Conservation (phyloP, 2,329 filamentous ascomycete species). For the Trichoderma guizhouense region DNA sequence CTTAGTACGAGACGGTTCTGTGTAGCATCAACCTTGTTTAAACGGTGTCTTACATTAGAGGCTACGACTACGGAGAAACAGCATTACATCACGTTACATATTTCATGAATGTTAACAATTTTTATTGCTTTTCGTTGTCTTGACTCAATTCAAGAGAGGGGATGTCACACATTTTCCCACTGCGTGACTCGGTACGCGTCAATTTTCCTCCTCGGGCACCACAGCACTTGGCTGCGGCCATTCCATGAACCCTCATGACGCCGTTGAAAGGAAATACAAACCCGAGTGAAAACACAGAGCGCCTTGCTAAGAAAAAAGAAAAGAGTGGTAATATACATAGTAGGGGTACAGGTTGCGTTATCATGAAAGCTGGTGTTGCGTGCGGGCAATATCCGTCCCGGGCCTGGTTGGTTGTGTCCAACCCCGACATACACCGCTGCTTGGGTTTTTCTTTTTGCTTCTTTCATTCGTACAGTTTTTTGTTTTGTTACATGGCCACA, state of each 20-base stretch:
- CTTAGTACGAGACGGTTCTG: neutral
- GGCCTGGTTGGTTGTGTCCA: neutral
- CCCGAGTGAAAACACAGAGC: constrained; percentile 29
- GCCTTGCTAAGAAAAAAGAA: constrained; percentile 34
- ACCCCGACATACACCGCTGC: neutral
- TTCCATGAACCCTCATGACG: constrained; percentile 2
- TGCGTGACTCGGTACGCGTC: constrained; percentile 27
- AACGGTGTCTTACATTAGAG: neutral
- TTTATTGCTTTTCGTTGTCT: constrained; percentile 21
- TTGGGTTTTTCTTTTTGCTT: neutral
- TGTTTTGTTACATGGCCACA: constrained; percentile 15
- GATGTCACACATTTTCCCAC: constrained; percentile 33
- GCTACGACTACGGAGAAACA: neutral
- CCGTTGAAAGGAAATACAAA: constrained; percentile 15
- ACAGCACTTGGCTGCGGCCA: constrained; percentile 16
- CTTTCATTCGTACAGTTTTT: neutral
- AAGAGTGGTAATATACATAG: constrained; percentile 32
- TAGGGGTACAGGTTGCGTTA: constrained; percentile 26
- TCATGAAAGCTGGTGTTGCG: constrained; percentile 16
- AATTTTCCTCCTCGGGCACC: constrained; percentile 20
- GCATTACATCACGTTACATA: neutral
- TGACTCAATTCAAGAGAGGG: constrained; percentile 38
- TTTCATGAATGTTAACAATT: neutral
- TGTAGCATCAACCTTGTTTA: neutral
- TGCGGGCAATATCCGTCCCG: constrained; percentile 1